A percentile compares a stretch with the other conserved stretches of the same genome.
Conservation (phyloP, 768 basidiomycete species). For the Podaxis sp. region DNA sequence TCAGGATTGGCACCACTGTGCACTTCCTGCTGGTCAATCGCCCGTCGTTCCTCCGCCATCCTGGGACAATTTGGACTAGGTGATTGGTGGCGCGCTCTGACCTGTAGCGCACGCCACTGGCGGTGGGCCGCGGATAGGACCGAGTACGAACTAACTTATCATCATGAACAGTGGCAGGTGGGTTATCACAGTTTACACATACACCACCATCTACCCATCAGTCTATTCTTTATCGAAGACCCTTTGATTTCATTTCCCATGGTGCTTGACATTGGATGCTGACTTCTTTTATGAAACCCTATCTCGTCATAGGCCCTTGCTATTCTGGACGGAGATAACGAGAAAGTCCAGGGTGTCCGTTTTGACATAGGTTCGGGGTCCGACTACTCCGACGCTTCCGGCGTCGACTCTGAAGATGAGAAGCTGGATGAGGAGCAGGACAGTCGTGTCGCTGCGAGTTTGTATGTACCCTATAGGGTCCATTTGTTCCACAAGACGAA, state of each 20-base stretch:
- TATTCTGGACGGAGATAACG: conserved; percentile 14
- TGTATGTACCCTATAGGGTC: conserved; percentile 43
- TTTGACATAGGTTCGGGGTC: not conserved
- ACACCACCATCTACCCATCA: not conserved
- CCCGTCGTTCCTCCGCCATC: not conserved
- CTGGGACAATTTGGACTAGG: not conserved
- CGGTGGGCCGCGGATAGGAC: conserved; percentile 38
- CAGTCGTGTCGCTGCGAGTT: conserved; percentile 30
- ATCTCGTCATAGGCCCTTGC: conserved; percentile 12
- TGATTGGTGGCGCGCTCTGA: conserved; percentile 9
- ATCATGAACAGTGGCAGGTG: conserved; percentile 46
- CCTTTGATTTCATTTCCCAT: not conserved
- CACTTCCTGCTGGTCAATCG: not conserved
- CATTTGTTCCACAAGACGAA: conserved; percentile 42
- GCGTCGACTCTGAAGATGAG: not conserved
- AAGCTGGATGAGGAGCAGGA: conserved; percentile 16
- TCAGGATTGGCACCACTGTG: not conserved
- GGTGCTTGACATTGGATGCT: not conserved
- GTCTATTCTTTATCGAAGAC: not conserved
- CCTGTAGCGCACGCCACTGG: conserved; percentile 36
- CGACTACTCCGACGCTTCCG: not conserved
- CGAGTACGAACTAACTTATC: conserved; percentile 39
- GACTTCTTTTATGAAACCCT: not conserved
- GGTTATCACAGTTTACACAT: conserved; percentile 3
- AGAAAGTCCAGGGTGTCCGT: not conserved